A percentile compares a stretch with the other conserved stretches of the same genome.
These are phyloP conservation scores for Stachybotrys echinatus DNA, from an alignment of 2,329 filamentous ascomycete species.

Conservation along the genomic window DNA sequence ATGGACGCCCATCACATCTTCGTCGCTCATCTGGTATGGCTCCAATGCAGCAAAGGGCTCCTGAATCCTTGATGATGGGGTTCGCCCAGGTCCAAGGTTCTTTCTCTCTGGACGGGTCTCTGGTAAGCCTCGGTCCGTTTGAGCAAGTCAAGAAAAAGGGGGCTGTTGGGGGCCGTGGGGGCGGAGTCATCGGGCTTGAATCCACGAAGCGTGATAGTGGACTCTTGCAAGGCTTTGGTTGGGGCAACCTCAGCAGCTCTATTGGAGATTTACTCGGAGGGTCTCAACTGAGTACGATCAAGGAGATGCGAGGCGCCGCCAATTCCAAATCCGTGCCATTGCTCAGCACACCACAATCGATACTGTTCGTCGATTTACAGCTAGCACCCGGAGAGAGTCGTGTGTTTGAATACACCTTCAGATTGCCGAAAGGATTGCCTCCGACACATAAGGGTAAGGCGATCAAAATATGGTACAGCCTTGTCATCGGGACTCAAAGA, in stretches of 20 bases:
- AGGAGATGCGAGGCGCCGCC: slow-evolving; percentile 86
- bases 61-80: slow-evolving; percentile 93
- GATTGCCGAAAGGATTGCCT: slow-evolving; percentile 80
- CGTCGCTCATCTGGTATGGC: slow-evolving; percentile 41
- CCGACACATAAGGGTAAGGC: slow-evolving; percentile 87
- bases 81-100: slow-evolving; percentile 92
- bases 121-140: slow-evolving; percentile 84
- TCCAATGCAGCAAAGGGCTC: slow-evolving; percentile 40
- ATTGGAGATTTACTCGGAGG: slow-evolving; percentile 82
- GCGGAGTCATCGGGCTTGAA: slow-evolving; percentile 79
- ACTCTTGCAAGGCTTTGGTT: slow-evolving; percentile 78
- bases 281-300: slow-evolving; percentile 85
- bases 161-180: slow-evolving; percentile 80
- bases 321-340: slow-evolving; percentile 85
- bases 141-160: slow-evolving; percentile 95
- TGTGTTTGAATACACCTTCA: slow-evolving; percentile 82
- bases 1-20: slow-evolving; percentile 36
- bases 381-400: slow-evolving; percentile 84
- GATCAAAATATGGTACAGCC: slow-evolving; percentile 87
- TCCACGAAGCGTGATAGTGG: slow-evolving; percentile 68
- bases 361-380: slow-evolving; percentile 89
- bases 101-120: slow-evolving; percentile 84
- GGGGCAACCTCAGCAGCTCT: slow-evolving; percentile 83
- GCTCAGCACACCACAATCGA: slow-evolving; percentile 90
- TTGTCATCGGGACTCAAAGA: slow-evolving; percentile 88